Percentiles rank a stretch among this genome's conserved stretches.
Conservation (phyloP, 2,329 filamentous ascomycete genomes). For the Pyrenochaeta sp. region DNA sequence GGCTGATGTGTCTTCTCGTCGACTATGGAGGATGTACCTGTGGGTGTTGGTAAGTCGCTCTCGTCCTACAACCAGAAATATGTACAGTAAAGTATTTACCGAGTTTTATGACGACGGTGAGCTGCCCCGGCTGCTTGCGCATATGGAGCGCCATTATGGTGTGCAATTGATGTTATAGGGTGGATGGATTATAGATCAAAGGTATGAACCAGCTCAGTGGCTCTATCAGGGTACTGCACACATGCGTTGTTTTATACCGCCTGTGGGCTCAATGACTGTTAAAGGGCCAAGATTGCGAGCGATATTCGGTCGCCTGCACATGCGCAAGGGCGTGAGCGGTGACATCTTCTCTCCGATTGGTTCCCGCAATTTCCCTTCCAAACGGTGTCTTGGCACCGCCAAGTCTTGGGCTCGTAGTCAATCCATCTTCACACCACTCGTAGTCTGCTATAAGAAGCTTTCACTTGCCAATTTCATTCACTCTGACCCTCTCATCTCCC, state of each 20-base stretch:
- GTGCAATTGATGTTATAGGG: not conserved
- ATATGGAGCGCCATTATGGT: constrained; percentile 44
- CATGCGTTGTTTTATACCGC: constrained; percentile 8
- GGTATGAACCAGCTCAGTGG: constrained; percentile 8
- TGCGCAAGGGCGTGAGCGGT: not conserved
- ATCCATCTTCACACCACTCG: too few relatives aligned
- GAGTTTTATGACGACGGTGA: constrained; percentile 87
- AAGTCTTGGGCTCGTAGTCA: too few relatives aligned
- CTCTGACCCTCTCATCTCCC: too few relatives aligned
- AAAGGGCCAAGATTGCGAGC: constrained; percentile 21
- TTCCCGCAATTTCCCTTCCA: constrained; percentile 20
- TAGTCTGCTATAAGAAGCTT: too few relatives aligned
- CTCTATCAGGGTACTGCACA: not conserved
- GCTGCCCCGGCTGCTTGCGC: constrained; percentile 63
- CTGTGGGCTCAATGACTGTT: constrained; percentile 25
- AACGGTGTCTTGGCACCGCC: constrained; percentile 31
- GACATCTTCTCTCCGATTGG: constrained; percentile 24
- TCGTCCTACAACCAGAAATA: constrained; percentile 22
- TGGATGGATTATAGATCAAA: not conserved
- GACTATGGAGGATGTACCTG: constrained; percentile 98
- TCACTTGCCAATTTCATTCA: too few relatives aligned
- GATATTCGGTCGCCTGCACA: not conserved
- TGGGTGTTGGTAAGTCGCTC: constrained; percentile 39
- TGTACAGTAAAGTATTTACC: constrained; percentile 62
- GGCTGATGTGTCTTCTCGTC: constrained; percentile 96